Evolutionary conservation across 2,329 filamentous ascomycete genomes (phyloP), one percentile per base, ranked within the genome.

Genomic region (Apiospora arundinis): DNA sequence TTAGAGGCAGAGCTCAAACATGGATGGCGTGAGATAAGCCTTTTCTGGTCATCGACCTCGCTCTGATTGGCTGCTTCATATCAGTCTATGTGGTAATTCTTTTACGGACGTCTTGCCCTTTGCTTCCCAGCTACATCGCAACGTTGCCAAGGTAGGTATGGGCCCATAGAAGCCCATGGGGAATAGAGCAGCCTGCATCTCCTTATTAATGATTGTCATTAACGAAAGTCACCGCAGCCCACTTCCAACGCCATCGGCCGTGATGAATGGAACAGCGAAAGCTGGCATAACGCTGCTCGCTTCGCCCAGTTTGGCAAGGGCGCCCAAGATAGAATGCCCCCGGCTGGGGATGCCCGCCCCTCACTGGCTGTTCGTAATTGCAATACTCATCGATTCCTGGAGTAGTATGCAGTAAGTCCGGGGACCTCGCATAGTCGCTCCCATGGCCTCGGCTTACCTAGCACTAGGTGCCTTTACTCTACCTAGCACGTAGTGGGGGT

Each of bases 1-100:
- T 49, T 56, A 49, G 66, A 68, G 44, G 66, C 66, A 68, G 44
- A 48, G 44, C 21, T 37, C 25, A 37, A 48, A 48, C 32, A 40
- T 48, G n/a, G 46, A 42, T 40, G 46, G 32, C 16, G 48, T 44
- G 28, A 56, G 67, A 69, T 69, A 69, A 69, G 46, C 67, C 67
- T 56, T 69, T 69, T 69, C 46, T 40, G 48, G 67, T 18, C 21
- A 69, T 40, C 11, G 16, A 16, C 45, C 37, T 49, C 21, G 14
- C 25, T 23, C 67, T 69, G 67, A 69, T 69, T 69, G 45, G 67
- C 46, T 56, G 67, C 28, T 25, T 23, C 21, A 18, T 48, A 18
- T 16, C 32, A 56, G 37, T 25, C 37, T 56, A 69, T 52, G 67
- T 69, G 67, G 56, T 40, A 11, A 69, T 69, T 69, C 67, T 69